phyloP scores from a whole-genome alignment of 805 yeast species.

The Teunomyces stri region DNA sequence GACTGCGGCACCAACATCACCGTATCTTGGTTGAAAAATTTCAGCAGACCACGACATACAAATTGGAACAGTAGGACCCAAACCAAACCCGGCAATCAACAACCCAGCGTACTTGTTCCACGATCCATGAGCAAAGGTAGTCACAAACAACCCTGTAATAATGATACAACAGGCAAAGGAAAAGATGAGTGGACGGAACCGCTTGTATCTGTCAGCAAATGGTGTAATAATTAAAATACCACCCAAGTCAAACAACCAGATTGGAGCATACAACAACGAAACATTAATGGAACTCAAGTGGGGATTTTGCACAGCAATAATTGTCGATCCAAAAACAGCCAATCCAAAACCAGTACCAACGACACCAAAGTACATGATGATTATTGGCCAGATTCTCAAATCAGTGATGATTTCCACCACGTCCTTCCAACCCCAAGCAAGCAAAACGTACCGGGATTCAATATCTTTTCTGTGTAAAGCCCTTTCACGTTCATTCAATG shows the following conservation, averaged over 20 bases:
- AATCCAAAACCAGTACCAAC: conserved; percentile 90
- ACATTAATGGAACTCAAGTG: conserved; percentile 61
- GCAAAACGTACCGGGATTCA: conserved; percentile 45
- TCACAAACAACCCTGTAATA: conserved; percentile 70
- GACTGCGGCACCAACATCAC: conserved; percentile 83
- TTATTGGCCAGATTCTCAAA: conserved; percentile 71
- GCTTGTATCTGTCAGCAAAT: conserved; percentile 67
- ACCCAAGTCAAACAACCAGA: conserved; percentile 81
- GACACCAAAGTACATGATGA: conserved; percentile 88
- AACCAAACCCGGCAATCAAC: conserved; percentile 78
- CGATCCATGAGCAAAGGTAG: conserved; percentile 67
- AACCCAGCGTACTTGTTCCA: conserved; percentile 84
- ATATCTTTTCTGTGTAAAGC: conserved; percentile 60
- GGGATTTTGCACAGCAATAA: conserved; percentile 65
- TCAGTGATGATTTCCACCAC: conserved; percentile 56
- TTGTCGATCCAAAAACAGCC: conserved; percentile 80
- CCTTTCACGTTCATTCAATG: conserved; percentile 54
- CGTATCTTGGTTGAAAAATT: conserved; percentile 66
- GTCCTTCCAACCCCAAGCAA: conserved; percentile 60
- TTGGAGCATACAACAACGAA: conserved; percentile 80
- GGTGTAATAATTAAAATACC: conserved; percentile 77
- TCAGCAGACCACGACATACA: conserved; percentile 82
- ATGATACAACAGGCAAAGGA: conserved; percentile 61
- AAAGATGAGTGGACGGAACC: conserved; percentile 61
- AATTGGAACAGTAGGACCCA: conserved; percentile 90